A percentile compares a stretch with the other conserved stretches of the same genome.
Conservation (phyloP, 768 basidiomycete genomes). For the Podaxis mareebaensis region DNA sequence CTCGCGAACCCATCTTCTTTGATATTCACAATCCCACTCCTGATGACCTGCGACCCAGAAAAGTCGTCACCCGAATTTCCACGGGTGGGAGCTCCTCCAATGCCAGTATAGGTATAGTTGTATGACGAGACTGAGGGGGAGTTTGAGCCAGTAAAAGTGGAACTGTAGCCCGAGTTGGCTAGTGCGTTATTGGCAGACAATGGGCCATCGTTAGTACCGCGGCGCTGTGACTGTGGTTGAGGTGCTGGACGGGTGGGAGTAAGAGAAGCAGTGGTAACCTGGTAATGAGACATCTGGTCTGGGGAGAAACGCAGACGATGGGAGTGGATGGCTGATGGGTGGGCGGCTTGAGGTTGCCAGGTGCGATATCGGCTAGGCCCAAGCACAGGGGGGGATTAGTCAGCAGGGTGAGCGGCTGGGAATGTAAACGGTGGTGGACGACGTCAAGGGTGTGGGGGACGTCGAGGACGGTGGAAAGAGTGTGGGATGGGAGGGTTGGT, state of each 20-base stretch:
- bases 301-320: constrained; percentile 7
- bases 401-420: not conserved
- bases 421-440: not conserved
- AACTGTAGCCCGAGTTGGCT: constrained; percentile 56
- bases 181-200: constrained; percentile 44
- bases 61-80: constrained; percentile 29
- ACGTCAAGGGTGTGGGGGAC: not conserved
- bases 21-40: constrained; percentile 75
- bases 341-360: not conserved
- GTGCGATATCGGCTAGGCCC: not conserved
- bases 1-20: constrained; percentile 95
- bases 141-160: constrained; percentile 54
- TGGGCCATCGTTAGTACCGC: constrained; percentile 35
- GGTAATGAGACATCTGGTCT: constrained; percentile 36
- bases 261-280: constrained; percentile 52
- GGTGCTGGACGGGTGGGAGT: constrained; percentile 82
- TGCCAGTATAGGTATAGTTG: constrained; percentile 70
- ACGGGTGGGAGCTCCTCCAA: constrained; percentile 77
- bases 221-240: constrained; percentile 58
- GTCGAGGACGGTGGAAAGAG: constrained; percentile 7
- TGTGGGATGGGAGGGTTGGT: not conserved
- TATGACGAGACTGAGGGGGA: constrained; percentile 63
- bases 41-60: constrained; percentile 50
- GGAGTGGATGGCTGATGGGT: constrained; percentile 1
- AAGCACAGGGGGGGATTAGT: constrained; percentile 1